Evolutionary conservation across 108 stramenopile genomes (phyloP), one percentile per base, ranked within the genome.

Genomic region (Asterionellopsis glacialis): DNA sequence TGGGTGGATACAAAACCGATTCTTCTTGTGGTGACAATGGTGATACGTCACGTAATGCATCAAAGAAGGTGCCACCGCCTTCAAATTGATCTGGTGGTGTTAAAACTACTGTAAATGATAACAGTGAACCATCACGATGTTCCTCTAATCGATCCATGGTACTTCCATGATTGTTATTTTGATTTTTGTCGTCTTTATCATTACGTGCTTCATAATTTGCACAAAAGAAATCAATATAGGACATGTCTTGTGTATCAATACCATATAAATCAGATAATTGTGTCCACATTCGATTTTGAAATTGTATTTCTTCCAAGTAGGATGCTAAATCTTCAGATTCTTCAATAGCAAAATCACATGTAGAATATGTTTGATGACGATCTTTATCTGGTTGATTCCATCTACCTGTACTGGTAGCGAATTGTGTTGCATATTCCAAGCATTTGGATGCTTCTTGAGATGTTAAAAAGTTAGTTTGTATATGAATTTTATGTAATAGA

Each of bases 1-100:
- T 33, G 22, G 67, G 43, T 6, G 54, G 9, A 27, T 68, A 58
- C 41, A 86, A 52, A 27, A 86, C 51, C 0, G 39, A 18, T n/a
- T 42, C 38, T 13, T 58, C 51, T 18, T 27, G 38, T 14, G 25
- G 27, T 19, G 45, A 19, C 22, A 56, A 39, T 19, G 3, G 19
- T 25, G 43, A 18, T 7, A 79, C 76, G 50, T 84, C 83, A 38
- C 80, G 41, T 40, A 89, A 55, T 12, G 82, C 84, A 73, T 89
- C 87, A 59, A 84, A 89, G 40, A 85, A 79, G 14, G 87, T 89
- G 11, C 87, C 87, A 13, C 87, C 87, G 9, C 84, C 87, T 51
- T 71, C 63, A 63, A 83, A 89, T 21, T 81, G 73, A 9, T 53
- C 51, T 1, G 69, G 72, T 15, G 77, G 50, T 54, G 82, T 72